phyloP scores from a whole-genome alignment of 192 early-diverging fungal genomes.

The Globomyces pollinis-pini region DNA sequence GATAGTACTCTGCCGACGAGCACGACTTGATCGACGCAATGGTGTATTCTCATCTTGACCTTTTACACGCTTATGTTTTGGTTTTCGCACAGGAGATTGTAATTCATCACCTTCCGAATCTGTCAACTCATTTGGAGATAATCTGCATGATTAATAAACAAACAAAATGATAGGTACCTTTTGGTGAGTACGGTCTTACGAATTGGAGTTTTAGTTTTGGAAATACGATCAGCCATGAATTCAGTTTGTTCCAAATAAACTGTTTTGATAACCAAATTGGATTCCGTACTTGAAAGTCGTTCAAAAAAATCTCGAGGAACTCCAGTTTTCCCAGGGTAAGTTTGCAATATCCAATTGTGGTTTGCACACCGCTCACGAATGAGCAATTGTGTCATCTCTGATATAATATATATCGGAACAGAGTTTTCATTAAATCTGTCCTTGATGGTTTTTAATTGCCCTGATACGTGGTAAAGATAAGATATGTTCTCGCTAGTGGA shows the following conservation, averaged over 20 bases:
- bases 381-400: conserved; percentile 74
- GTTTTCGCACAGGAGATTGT: too few relatives aligned
- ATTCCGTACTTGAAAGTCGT: conserved; percentile 27
- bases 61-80: too few relatives aligned
- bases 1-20: too few relatives aligned
- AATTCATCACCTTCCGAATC: too few relatives aligned
- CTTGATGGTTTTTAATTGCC: conserved; percentile 68
- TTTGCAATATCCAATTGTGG: conserved; percentile 68
- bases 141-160: too few relatives aligned
- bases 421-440: conserved; percentile 42
- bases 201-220: too few relatives aligned
- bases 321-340: conserved; percentile 64
- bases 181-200: too few relatives aligned
- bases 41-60: too few relatives aligned
- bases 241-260: neutral
- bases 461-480: conserved; percentile 64
- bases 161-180: too few relatives aligned
- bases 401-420: conserved; percentile 68
- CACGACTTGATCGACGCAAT: too few relatives aligned
- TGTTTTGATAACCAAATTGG: conserved; percentile 20
- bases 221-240: neutral
- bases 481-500: conserved; percentile 76
- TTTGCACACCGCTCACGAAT: conserved; percentile 69
- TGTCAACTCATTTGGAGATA: too few relatives aligned
- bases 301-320: conserved; percentile 64